phyloP scores from a whole-genome alignment of 495 filamentous ascomycete species.

The Xylaria curta region DNA sequence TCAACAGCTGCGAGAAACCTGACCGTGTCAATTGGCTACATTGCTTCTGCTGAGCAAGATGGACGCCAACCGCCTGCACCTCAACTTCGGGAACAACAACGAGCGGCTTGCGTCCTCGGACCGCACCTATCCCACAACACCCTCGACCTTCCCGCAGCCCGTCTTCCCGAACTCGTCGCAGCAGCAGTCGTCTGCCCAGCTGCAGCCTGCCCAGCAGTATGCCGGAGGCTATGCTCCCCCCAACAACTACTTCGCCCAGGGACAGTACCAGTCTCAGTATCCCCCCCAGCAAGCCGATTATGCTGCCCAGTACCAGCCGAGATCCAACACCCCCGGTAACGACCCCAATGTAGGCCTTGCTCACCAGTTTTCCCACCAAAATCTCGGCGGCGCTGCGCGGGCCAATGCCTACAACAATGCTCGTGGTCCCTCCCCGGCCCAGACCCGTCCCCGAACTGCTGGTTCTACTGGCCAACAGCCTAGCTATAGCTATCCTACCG shows the following conservation, averaged over 20 bases:
- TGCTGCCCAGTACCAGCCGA: constrained; percentile 56
- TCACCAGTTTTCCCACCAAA: constrained; percentile 97
- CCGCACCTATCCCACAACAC: constrained; percentile 93
- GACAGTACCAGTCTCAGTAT: constrained; percentile 34
- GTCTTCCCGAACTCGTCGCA: constrained; percentile 64
- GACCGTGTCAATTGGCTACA: neutral
- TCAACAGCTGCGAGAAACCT: neutral
- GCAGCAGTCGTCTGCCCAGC: constrained; percentile 56
- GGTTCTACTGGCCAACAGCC: constrained; percentile 65
- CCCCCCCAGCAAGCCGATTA: constrained; percentile 27
- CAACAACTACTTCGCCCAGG: constrained; percentile 67
- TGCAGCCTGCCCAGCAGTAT: constrained; percentile 43
- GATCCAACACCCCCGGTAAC: constrained; percentile 62
- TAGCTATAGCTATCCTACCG: constrained; percentile 69
- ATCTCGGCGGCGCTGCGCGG: constrained; percentile 74
- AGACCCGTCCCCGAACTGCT: constrained; percentile 75
- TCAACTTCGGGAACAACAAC: constrained; percentile 74
- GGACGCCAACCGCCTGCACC: constrained; percentile 67
- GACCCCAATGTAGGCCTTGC: constrained; percentile 84
- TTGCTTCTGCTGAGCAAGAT: constrained; percentile 37
- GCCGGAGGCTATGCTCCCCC: constrained; percentile 53
- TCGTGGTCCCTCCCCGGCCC: constrained; percentile 73
- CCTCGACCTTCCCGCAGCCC: constrained; percentile 93
- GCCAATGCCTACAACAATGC: constrained; percentile 67
- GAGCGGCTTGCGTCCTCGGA: constrained; percentile 70